Evolutionary conservation across 2,329 filamentous ascomycete genomes (phyloP), one percentile per base, ranked within the genome.

Genomic region (Diatrype stigma): DNA sequence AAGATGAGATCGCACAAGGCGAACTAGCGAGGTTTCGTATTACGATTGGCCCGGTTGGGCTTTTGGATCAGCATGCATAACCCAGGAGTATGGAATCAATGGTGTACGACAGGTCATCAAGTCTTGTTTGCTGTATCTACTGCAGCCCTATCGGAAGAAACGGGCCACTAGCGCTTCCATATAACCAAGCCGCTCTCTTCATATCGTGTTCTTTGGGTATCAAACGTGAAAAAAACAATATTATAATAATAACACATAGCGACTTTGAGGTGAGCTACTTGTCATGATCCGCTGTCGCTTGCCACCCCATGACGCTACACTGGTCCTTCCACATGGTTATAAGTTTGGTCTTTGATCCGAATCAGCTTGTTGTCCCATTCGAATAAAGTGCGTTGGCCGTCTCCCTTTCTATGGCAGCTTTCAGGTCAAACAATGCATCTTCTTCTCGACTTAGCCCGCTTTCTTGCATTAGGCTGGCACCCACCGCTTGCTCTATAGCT

Each of bases 401-500:
- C 22, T 61, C 57, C 26, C 46, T 47, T 45, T 57, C 54, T 44
- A 61, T 56, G 32, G 62, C 63, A 35, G 59, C 62, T 40, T 60
- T 62, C 2, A 66, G 53, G 26, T 57, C 53, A 34, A 66, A 58
- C 26, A 66, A 50, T 0, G 63, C 63, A 8, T 56, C 59, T 37
- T 66, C 63, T 48, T 64, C 60, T 30, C 57, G 59, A 35, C 61
- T 65, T 1, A 66, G 47, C 14, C 53, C 58, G n/a, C 37, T 55
- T 16, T 61, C 55, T 16, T 49, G 47, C 23, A 56, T 49, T 7
- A 42, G 10, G 44, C 30, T 19, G 6, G 46, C 34, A 6, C 38
- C 46, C 42, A 19, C 46, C 32, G 22, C 32, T 45, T 42, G 32
- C 23, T 59, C 47, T 22, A 42, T 23, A n/a, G 40, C 11, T 62